Conservation (phyloP, 2,329 filamentous ascomycete species). For the Fusarium temperatum region DNA sequence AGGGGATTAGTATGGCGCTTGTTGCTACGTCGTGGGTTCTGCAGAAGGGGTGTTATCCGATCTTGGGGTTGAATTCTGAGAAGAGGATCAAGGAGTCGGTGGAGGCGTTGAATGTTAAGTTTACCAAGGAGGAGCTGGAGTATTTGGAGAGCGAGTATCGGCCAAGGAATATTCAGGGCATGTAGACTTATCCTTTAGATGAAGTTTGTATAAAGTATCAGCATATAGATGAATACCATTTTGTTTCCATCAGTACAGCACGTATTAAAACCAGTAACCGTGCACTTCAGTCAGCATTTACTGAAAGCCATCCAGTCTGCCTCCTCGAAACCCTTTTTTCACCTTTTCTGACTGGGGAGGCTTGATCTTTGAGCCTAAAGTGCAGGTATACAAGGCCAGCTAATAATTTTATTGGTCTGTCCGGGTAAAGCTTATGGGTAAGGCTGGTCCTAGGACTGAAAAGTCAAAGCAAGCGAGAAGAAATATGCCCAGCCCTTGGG, state of each 20-base stretch:
- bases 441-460: not conserved
- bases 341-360: too few relatives aligned
- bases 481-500: not conserved
- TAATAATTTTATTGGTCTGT: too few relatives aligned
- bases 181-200: slow-evolving; percentile 12
- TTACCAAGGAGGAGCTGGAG: slow-evolving; percentile 67
- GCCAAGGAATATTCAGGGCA: slow-evolving; percentile 57
- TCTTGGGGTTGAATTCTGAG: slow-evolving; percentile 68
- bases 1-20: slow-evolving; percentile 68
- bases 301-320: too few relatives aligned
- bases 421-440: not conserved
- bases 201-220: accelerated
- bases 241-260: too few relatives aligned
- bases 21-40: slow-evolving; percentile 73
- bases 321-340: too few relatives aligned
- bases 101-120: slow-evolving; percentile 53
- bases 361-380: too few relatives aligned
- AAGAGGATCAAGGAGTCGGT: slow-evolving; percentile 70
- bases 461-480: not conserved
- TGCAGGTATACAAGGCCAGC: too few relatives aligned
- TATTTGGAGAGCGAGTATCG: slow-evolving; percentile 71
- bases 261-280: too few relatives aligned
- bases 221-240: too few relatives aligned
- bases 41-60: slow-evolving; percentile 64
- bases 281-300: too few relatives aligned